Conservation (phyloP, 768 basidiomycete species). For the Naematelia aurantialba region DNA sequence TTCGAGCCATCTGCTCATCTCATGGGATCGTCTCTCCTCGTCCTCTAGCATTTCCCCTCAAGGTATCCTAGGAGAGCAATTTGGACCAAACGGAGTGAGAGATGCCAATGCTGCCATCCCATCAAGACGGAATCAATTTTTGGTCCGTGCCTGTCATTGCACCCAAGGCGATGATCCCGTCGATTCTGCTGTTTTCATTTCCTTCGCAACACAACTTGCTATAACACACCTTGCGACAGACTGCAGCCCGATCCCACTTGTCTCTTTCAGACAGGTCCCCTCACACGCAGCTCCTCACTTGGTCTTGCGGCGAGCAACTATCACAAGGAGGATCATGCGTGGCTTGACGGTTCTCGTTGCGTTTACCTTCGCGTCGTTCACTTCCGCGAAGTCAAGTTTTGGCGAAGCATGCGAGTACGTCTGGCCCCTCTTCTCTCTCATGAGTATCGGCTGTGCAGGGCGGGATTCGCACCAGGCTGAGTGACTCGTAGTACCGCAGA, state of each 20-base stretch:
- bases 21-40: no score
- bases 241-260: no score
- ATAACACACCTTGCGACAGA: no score
- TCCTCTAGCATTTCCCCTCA: no score
- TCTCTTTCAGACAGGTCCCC: no score
- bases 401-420: constrained; percentile 41
- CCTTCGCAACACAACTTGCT: not conserved
- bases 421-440: not conserved
- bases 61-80: no score
- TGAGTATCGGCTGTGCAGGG: not conserved
- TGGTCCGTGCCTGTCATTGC: not conserved
- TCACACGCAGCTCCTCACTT: not conserved
- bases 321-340: not conserved
- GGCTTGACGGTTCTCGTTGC: not conserved
- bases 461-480: not conserved
- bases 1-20: no score
- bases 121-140: not conserved
- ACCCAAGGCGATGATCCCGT: not conserved
- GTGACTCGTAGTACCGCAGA: constrained; percentile 56
- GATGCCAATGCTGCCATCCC: no score
- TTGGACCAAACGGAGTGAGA: no score
- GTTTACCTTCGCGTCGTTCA: constrained; percentile 4
- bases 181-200: not conserved
- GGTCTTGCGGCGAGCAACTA: not conserved
- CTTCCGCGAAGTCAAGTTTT: constrained; percentile 23